Evolutionary conservation across 176 grass and related monocot species (phyloP).

Genomic region (Ampelocalamus luodianensis): DNA sequence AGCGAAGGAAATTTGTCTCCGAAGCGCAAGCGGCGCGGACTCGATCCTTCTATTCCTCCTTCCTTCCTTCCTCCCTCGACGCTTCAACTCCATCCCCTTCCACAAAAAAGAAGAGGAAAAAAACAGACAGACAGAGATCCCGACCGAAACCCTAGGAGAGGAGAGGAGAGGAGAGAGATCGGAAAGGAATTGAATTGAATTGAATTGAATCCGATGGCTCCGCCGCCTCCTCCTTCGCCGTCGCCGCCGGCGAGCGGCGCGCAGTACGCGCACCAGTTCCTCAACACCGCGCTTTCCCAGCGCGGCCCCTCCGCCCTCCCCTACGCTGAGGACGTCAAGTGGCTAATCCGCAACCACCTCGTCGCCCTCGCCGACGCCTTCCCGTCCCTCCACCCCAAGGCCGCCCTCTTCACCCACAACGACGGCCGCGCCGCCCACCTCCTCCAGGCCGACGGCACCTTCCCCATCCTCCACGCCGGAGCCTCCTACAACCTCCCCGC

Average conservation of each 20-base stretch:
- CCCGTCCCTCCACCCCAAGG: constrained; percentile 83
- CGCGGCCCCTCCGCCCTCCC: constrained; percentile 70
- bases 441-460: constrained; percentile 80
- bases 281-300: constrained; percentile 79
- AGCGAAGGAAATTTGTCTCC: too few relatives aligned
- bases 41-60: too few relatives aligned
- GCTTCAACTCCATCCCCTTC: too few relatives aligned
- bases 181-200: too few relatives aligned
- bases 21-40: too few relatives aligned
- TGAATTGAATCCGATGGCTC: constrained; percentile 42
- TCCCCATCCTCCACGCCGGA: constrained; percentile 78
- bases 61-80: too few relatives aligned
- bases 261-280: constrained; percentile 88
- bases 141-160: background rate
- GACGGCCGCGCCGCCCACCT: constrained; percentile 74
- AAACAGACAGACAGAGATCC: background rate
- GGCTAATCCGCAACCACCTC: constrained; percentile 93
- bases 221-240: constrained; percentile 44
- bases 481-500: constrained; percentile 80
- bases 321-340: constrained; percentile 89
- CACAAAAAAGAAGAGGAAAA: background rate
- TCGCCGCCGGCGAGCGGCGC: constrained; percentile 40
- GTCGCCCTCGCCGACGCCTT: constrained; percentile 71
- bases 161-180: background rate
- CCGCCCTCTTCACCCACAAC: constrained; percentile 89